A percentile compares a stretch with the other conserved stretches of the same genome.
phyloP scores from a whole-genome alignment of 2,329 filamentous ascomycete species.

The Ceratocystis cacaofunesta region DNA sequence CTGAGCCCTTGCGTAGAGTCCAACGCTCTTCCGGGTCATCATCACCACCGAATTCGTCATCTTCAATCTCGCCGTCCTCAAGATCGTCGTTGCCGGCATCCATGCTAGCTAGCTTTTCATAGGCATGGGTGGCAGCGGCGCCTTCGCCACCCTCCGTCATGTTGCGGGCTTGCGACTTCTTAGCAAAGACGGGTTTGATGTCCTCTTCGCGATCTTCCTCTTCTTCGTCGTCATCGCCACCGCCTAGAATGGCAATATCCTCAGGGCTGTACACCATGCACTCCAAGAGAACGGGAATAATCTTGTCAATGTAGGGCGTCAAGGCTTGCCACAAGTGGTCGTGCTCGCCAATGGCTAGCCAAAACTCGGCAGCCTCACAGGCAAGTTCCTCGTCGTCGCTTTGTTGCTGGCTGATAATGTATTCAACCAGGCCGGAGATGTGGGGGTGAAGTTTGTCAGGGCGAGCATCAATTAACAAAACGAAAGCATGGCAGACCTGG shows the following conservation, averaged over 20 bases:
- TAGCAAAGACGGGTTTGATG: conserved; percentile 83
- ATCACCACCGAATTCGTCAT: conserved; percentile 59
- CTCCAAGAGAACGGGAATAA: conserved; percentile 78
- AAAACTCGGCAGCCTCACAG: conserved; percentile 92
- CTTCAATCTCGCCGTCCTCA: conserved; percentile 77
- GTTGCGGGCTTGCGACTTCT: conserved; percentile 40
- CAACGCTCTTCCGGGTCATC: conserved; percentile 78
- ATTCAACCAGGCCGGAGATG: conserved; percentile 75
- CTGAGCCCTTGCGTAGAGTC: conserved; percentile 94
- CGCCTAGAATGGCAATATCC: conserved; percentile 72
- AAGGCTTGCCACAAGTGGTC: conserved; percentile 62
- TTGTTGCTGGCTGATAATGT: conserved; percentile 80
- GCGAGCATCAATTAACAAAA: conserved; percentile 77
- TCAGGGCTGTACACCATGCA: conserved; percentile 97
- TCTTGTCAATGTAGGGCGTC: conserved; percentile 62
- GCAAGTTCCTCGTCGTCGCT: conserved; percentile 79
- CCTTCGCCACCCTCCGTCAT: conserved; percentile 37
- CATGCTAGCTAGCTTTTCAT: conserved; percentile 41
- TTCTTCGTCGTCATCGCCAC: conserved; percentile 77
- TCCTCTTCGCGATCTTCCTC: conserved; percentile 81
- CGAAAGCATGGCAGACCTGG: conserved; percentile 86
- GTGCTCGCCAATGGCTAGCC: conserved; percentile 86
- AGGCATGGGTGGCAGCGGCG: conserved; percentile 22
- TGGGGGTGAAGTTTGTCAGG: conserved; percentile 85
- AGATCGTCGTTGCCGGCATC: conserved; percentile 52